Percentiles rank a stretch among this genome's conserved stretches.
phyloP scores from a whole-genome alignment of 768 basidiomycete genomes.

The Termitomyces heimii region DNA sequence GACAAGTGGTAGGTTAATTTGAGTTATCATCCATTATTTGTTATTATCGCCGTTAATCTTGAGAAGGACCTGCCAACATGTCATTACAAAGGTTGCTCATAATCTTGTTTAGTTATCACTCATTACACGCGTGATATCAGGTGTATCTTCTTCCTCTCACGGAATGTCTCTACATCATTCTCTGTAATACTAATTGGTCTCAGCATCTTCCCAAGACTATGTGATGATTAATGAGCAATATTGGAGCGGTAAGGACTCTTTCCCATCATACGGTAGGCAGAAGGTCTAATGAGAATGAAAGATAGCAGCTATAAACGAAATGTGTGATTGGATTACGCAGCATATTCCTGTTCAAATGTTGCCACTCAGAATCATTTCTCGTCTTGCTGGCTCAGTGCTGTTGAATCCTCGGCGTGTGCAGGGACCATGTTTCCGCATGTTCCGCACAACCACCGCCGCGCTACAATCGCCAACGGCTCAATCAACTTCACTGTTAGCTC shows the following conservation, averaged over 20 bases:
- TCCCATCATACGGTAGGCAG: too few species aligned
- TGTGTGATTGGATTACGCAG: background rate
- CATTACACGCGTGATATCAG: too few species aligned
- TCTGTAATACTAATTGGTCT: background rate
- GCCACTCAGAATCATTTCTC: background rate
- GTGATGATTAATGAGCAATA: too few species aligned
- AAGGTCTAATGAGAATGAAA: background rate
- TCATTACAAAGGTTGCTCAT: too few species aligned
- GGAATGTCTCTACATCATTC: background rate
- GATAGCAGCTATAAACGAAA: background rate
- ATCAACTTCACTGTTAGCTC: slow-evolving; percentile 50
- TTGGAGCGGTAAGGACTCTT: too few species aligned
- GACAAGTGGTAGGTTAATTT: too few species aligned
- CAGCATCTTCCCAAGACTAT: background rate
- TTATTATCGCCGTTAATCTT: too few species aligned
- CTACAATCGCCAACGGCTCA: slow-evolving; percentile 17
- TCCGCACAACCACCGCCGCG: background rate
- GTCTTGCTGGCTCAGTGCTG: background rate
- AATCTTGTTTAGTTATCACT: too few species aligned
- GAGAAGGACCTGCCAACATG: too few species aligned
- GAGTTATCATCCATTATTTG: too few species aligned
- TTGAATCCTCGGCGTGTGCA: background rate
- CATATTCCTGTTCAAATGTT: background rate
- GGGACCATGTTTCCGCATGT: background rate
- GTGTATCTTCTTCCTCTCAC: background rate